Base-by-base conservation (phyloP, 164 flowering plant species). In the Magnolia officinalis region DNA sequence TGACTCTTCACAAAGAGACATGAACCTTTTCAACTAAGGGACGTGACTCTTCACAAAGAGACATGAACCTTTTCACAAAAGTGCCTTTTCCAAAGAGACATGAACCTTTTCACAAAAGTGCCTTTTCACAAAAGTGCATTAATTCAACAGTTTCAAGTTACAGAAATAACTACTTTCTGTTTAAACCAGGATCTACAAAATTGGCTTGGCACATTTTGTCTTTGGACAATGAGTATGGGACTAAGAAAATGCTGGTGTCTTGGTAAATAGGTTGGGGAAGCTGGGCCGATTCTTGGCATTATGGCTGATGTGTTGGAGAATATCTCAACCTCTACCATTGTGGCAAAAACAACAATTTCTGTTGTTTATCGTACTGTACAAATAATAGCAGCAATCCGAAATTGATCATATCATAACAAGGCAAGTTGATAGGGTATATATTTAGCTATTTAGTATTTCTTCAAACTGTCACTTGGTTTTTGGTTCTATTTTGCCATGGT, bases 291-390 rank as follows among this genome's bases (percentile, higher is more conserved):
- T 75, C 95, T 94, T 78, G 96, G 93, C 72, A 80, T 85, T 75
- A 94, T 94, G 98, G 92, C 98, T 78, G 89, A 80, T 71, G 91
- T 90, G 92, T 78, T 96, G 84, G 99, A 96, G 88, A 94, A 90
- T 71, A 87, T 92, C 76, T 23, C 24, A 70, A 80, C 79, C 73
- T 51, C 85, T 80, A 82, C 88, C 2, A 87, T 85, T 31, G 80
- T 88, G 49, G 92, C 95, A 67, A 87, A 97, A 82, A 85, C 91
- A 10, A 92, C 97, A 67, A 80, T 92, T 50, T 76, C 88, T 81
- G 89, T 94, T 82, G 95, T 96, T 75, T 94, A 87, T 79, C 95
- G 92, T 26, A 81, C 93, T 68, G 92, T 98, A 69, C 99, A 96
- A 86, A 88, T 96, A 76, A 81, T 92, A 50, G 97, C 98, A 45